Percentiles rank a stretch among this genome's conserved stretches.
Evolutionary conservation across 2,329 filamentous ascomycete species (phyloP).

Genomic region (Polytolypa hystricis): DNA sequence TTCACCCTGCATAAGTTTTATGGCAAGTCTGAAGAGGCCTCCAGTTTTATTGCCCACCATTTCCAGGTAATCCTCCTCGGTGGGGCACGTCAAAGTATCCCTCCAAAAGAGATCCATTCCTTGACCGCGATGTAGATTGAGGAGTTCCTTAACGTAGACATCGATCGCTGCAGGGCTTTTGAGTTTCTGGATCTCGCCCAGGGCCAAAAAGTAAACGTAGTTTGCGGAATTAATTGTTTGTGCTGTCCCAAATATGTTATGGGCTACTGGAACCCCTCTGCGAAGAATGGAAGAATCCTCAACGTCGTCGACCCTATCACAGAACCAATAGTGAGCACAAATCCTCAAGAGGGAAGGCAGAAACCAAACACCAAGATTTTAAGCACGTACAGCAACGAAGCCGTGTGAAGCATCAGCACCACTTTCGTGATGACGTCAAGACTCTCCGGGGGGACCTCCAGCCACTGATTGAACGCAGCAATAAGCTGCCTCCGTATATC

Average conservation of each 20-base stretch:
- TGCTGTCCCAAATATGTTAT: conserved; percentile 33
- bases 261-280: conserved; percentile 32
- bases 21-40: conserved; percentile 28
- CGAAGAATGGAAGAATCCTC: conserved; percentile 34
- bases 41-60: conserved; percentile 35
- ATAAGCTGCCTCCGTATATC: conserved; percentile 28
- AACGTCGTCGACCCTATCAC: conserved; percentile 32
- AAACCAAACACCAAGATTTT: background rate
- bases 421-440: conserved; percentile 25
- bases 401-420: conserved; percentile 28
- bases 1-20: conserved; percentile 27
- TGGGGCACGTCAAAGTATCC: conserved; percentile 24
- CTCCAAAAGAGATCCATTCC: conserved; percentile 33
- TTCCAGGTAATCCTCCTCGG: conserved; percentile 29
- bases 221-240: conserved; percentile 40
- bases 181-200: conserved; percentile 23
- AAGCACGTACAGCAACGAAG: conserved; percentile 29
- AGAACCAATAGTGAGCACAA: background rate
- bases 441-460: conserved; percentile 22
- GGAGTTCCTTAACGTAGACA: conserved; percentile 27
- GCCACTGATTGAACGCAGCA: conserved; percentile 29
- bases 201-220: conserved; percentile 30
- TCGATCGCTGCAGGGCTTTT: conserved; percentile 21
- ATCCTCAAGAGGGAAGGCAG: background rate
- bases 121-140: conserved; percentile 31